Evolutionary conservation across 1,284 basidiomycete species (phyloP).

Genomic region (Pterula multifida): DNA sequence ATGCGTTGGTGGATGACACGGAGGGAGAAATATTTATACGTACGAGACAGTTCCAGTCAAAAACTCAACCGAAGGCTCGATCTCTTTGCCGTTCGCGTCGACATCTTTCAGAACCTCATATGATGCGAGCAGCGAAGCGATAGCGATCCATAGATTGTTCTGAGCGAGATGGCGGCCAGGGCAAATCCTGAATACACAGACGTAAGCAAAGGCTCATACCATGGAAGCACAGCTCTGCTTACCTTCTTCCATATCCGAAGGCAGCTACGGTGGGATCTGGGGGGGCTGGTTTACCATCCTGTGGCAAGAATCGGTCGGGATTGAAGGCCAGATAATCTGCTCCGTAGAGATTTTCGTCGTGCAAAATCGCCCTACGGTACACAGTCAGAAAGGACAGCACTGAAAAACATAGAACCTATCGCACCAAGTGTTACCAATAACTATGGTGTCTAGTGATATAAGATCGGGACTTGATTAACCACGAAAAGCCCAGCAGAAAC

Average conservation of each 20-base stretch:
- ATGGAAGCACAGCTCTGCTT: not conserved
- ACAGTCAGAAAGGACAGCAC: not conserved
- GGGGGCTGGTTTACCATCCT: not conserved
- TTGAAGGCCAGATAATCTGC: slow-evolving; percentile 11
- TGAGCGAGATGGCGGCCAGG: slow-evolving; percentile 11
- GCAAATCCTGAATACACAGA: slow-evolving; percentile 3
- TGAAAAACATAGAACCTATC: slow-evolving; percentile 1
- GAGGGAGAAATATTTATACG: not conserved
- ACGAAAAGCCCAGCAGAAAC: not conserved
- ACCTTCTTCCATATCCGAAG: slow-evolving; percentile 8
- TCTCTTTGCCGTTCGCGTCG: not conserved
- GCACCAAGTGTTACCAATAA: slow-evolving; percentile 11
- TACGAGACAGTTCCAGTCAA: not conserved
- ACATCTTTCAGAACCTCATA: slow-evolving; percentile 10
- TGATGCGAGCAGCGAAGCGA: slow-evolving; percentile 9
- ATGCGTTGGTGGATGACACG: not conserved
- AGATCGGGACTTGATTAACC: not conserved
- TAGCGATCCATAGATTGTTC: slow-evolving; percentile 9
- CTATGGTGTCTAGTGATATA: slow-evolving; percentile 2
- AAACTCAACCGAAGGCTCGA: not conserved
- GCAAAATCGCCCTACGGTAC: not conserved
- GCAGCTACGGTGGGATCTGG: slow-evolving; percentile 2
- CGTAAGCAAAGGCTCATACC: not conserved
- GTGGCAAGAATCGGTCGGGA: slow-evolving; percentile 13
- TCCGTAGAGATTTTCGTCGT: slow-evolving; percentile 1